Base-by-base conservation (phyloP, 1,139 yeast genomes). In the Saccharomyces hybrid region DNA sequence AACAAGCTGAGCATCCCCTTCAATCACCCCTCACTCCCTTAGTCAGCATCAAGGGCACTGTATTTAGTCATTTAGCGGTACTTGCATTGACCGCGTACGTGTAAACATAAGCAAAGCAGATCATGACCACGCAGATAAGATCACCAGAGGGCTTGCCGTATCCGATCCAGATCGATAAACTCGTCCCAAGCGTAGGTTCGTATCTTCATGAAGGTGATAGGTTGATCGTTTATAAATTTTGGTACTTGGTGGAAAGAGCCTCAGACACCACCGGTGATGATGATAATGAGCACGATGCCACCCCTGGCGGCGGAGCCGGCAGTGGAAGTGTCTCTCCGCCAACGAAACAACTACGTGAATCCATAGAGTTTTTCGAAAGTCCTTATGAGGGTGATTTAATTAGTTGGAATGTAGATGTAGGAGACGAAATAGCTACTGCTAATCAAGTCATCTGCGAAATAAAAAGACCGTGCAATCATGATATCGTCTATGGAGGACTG, bases 401-500 rank as follows among this genome's bases (percentile, higher is more conserved):
- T 16, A 66, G 73, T 14, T 73, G 90, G 61, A 67, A 73, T 41
- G 78, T 88, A 5, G 67, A 70, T 4, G 75, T 75, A 1, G 84
- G 87, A 48, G 88, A 87, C 59, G 83, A 81, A 59, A 75, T 91
- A 7, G 73, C 75, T 25, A 80, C 80, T 57, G 63, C 77, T 26
- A 79, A 78, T 5, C 74, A 76, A 5, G 74, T 73, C 4, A 73
- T 90, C 28, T 78, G 84, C 46, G 73, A 77, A 50, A 78, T 93
- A 14, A 70, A 75, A 49, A 97, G 95, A 67, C 91, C 95, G 0
- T 93, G 99, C 67, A 78, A 89, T 9, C 99, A 93, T 69, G 83
- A 95, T 1, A 93, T 95, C 13, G 97, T 93, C 63, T 93, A 86
- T 66, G 96, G 96, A 16, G 99, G 99, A 0, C 75, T 93, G 49